Conservation (phyloP, 106 monocot genomes). For the Vanilla planifolia region DNA sequence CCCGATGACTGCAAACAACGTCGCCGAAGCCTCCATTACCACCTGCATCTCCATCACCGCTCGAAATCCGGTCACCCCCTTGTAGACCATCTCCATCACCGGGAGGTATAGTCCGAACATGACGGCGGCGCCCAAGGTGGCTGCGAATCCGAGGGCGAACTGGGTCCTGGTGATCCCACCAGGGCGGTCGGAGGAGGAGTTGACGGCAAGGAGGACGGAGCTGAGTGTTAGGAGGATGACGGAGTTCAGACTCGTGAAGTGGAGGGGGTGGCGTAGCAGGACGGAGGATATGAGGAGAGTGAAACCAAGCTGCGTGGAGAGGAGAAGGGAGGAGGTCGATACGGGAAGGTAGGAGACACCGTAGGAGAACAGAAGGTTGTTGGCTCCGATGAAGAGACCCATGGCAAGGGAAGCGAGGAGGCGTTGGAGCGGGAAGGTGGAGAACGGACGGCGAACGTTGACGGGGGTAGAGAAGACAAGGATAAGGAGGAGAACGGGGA, state of each 20-base stretch:
- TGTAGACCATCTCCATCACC: constrained; percentile 23
- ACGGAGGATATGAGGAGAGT: constrained; percentile 6
- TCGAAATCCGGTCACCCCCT: neutral
- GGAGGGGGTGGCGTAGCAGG: constrained; percentile 1
- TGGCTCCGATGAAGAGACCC: constrained; percentile 4
- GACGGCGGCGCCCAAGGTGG: constrained; percentile 9
- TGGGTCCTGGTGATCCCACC: neutral
- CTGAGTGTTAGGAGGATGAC: constrained; percentile 3
- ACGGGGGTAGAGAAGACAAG: constrained; percentile 3
- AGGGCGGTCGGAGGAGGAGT: neutral
- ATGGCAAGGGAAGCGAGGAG: neutral
- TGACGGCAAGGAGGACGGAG: constrained; percentile 5
- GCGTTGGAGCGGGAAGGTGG: constrained; percentile 3
- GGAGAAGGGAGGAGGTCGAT: constrained; percentile 7
- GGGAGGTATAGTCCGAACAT: constrained; percentile 22
- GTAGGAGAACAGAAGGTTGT: constrained; percentile 9
- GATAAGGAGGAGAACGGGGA: constrained; percentile 9
- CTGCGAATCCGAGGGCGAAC: constrained; percentile 16
- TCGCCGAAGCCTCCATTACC: constrained; percentile 17
- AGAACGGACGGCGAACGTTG: constrained; percentile 10
- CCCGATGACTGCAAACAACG: constrained; percentile 19
- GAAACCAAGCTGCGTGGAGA: constrained; percentile 12
- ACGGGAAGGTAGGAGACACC: constrained; percentile 12
- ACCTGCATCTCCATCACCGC: constrained; percentile 16
- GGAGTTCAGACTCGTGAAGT: neutral